Percentiles rank a stretch among this genome's conserved stretches.
Evolutionary conservation across 2,329 filamentous ascomycete genomes (phyloP).

Genomic region (Didymellaceae sp.): DNA sequence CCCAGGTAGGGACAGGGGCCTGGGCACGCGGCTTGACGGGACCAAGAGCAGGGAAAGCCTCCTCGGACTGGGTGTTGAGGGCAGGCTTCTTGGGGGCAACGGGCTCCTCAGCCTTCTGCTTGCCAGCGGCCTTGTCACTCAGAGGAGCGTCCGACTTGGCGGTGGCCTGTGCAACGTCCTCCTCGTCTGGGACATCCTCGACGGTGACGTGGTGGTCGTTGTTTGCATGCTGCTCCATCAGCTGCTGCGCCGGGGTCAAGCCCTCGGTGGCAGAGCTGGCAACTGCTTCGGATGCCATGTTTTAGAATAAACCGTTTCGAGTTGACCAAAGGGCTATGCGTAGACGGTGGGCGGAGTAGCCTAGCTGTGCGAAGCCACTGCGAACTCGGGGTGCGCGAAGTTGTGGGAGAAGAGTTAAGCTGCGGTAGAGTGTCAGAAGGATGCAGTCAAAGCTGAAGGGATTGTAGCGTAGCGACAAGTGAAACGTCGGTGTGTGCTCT

Average conservation of each 20-base stretch:
- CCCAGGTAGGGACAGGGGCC: slow-evolving; percentile 76
- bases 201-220: slow-evolving; percentile 72
- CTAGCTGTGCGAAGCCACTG: slow-evolving; percentile 41
- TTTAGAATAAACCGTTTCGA: slow-evolving; percentile 48
- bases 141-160: slow-evolving; percentile 49
- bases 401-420: neutral
- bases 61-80: slow-evolving; percentile 85
- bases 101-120: slow-evolving; percentile 66
- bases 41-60: slow-evolving; percentile 92
- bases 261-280: slow-evolving; percentile 45
- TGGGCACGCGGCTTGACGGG: slow-evolving; percentile 67
- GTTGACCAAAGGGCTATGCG: slow-evolving; percentile 46
- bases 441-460: neutral
- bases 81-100: slow-evolving; percentile 46
- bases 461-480: neutral
- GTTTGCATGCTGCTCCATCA: slow-evolving; percentile 69
- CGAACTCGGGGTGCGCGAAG: slow-evolving; percentile 12
- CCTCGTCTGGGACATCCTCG: slow-evolving; percentile 83
- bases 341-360: slow-evolving; percentile 39
- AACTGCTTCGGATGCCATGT: slow-evolving; percentile 48
- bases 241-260: slow-evolving; percentile 60
- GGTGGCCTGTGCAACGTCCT: slow-evolving; percentile 64
- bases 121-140: slow-evolving; percentile 70
- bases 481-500: slow-evolving; percentile 4
- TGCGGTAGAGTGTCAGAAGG: neutral